phyloP scores from a whole-genome alignment of 441 rosid species.

The Melastoma candidum region DNA sequence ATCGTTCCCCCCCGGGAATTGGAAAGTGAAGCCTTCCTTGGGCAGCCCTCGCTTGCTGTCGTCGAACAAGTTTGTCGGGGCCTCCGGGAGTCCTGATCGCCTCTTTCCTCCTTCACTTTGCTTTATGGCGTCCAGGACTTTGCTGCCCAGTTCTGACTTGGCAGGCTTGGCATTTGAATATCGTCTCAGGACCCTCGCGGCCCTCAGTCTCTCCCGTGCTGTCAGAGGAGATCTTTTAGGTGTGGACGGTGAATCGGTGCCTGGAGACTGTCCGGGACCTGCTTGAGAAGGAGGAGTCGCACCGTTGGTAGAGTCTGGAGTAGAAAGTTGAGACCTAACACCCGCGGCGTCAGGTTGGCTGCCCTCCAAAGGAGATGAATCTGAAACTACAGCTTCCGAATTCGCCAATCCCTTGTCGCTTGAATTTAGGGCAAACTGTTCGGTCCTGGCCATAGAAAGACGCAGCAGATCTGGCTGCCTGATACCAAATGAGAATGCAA shows the following conservation, averaged over 20 bases:
- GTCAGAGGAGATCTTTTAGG: constrained; percentile 47
- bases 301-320: constrained; percentile 27
- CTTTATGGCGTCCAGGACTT: constrained; percentile 56
- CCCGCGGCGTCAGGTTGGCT: constrained; percentile 10
- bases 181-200: constrained; percentile 65
- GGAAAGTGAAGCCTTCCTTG: constrained; percentile 58
- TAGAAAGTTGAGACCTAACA: constrained; percentile 11
- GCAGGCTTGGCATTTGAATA: constrained; percentile 47
- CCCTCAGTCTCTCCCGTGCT: constrained; percentile 72
- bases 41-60: constrained; percentile 90
- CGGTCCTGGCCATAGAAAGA: constrained; percentile 34
- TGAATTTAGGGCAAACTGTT: constrained; percentile 24
- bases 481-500: constrained; percentile 14
- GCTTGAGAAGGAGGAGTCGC: constrained; percentile 18
- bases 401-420: constrained; percentile 20
- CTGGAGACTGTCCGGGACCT: constrained; percentile 9
- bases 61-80: constrained; percentile 77
- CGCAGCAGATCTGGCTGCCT: constrained; percentile 24
- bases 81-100: constrained; percentile 72
- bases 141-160: constrained; percentile 59
- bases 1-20: constrained; percentile 67
- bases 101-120: constrained; percentile 67
- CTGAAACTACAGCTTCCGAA: constrained; percentile 19
- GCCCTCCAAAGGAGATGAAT: constrained; percentile 8
- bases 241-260: constrained; percentile 9